Evolutionary conservation across 768 basidiomycete species (phyloP).

Genomic region (Boletus sensibilis): DNA sequence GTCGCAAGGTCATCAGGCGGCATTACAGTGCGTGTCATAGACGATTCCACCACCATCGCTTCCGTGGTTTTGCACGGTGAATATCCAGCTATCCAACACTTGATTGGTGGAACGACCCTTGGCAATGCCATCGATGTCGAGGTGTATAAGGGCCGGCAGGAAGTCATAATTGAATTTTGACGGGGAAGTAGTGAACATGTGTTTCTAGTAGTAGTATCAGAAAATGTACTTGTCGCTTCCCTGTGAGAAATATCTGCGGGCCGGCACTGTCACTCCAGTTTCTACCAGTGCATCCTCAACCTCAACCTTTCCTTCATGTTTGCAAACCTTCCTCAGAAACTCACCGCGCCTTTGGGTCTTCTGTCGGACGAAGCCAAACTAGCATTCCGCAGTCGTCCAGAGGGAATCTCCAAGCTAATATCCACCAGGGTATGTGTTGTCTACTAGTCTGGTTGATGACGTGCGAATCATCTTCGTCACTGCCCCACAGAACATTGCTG

Average conservation of each 20-base stretch:
- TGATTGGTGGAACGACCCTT: conserved; percentile 9
- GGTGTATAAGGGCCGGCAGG: conserved; percentile 1
- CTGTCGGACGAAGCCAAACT: conserved; percentile 88
- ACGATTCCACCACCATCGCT: conserved; percentile 9
- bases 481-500: conserved; percentile 61
- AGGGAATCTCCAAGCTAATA: conserved; percentile 75
- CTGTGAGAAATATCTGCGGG: conserved; percentile 1
- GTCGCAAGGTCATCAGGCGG: conserved; percentile 11
- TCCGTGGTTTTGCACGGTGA: conserved; percentile 16
- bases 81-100: conserved; percentile 7
- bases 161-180: conserved; percentile 13
- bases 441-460: background rate
- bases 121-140: background rate
- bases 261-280: background rate
- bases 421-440: conserved; percentile 60
- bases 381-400: conserved; percentile 79
- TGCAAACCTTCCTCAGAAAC: conserved; percentile 65
- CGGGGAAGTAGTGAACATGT: background rate
- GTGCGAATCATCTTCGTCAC: conserved; percentile 2
- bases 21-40: conserved; percentile 6
- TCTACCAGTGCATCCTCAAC: background rate
- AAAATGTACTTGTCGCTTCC: background rate
- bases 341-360: conserved; percentile 74
- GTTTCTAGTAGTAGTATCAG: background rate
- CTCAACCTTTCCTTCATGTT: conserved; percentile 46